A percentile compares a stretch with the other conserved stretches of the same genome.
Conservation (phyloP, 2,329 filamentous ascomycete species). For the Didymella exigua region DNA sequence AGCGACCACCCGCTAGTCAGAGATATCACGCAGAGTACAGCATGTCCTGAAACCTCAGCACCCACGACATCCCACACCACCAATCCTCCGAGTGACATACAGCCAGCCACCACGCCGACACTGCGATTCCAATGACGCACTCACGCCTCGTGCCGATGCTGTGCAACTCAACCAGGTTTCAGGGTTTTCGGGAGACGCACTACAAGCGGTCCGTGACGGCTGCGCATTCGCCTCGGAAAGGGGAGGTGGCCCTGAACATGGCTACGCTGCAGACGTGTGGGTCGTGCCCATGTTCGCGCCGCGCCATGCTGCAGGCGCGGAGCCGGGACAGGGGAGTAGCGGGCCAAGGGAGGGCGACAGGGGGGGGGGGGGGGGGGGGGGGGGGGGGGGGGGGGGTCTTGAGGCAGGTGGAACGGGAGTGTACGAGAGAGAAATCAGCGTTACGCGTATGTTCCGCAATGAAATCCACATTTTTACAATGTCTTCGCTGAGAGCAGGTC, state of each 20-base stretch:
- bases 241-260: neutral
- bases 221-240: neutral
- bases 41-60: slow-evolving; percentile 1
- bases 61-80: neutral
- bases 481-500: no score
- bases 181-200: neutral
- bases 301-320: neutral
- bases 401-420: neutral
- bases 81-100: neutral
- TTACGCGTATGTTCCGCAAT: no score
- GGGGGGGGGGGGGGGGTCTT: neutral
- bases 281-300: neutral
- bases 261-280: neutral
- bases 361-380: no score
- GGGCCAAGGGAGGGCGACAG: neutral
- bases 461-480: no score
- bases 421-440: no score
- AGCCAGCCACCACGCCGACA: neutral
- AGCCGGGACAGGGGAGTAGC: neutral
- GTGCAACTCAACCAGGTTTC: neutral
- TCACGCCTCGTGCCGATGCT: neutral
- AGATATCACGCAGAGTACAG: neutral
- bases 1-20: neutral
- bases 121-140: neutral
- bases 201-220: neutral